These are phyloP conservation scores for Claviceps spartinae DNA, from an alignment of 2,329 filamentous ascomycete genomes.

Conservation along the genomic window DNA sequence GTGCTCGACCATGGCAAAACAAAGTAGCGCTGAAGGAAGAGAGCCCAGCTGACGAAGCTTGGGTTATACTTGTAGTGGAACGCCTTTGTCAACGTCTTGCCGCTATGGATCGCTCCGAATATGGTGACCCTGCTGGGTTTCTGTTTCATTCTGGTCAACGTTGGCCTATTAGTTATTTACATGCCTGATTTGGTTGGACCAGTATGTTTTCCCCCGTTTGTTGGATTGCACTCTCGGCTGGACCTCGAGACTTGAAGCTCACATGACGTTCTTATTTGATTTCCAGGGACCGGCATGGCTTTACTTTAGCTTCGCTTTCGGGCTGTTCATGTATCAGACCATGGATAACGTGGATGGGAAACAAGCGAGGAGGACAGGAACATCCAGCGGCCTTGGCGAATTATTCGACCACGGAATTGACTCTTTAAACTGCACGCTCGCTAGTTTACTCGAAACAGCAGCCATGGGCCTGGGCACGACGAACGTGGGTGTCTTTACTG, in stretches of 20 bases:
- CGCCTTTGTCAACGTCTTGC: constrained; percentile 79
- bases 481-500: constrained; percentile 78
- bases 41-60: constrained; percentile 1
- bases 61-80: constrained; percentile 60
- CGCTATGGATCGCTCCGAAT: constrained; percentile 93
- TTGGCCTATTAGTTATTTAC: constrained; percentile 58
- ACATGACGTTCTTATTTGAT: not conserved
- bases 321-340: constrained; percentile 97
- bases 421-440: constrained; percentile 91
- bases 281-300: constrained; percentile 71
- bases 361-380: constrained; percentile 86
- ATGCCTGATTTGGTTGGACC: constrained; percentile 87
- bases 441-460: constrained; percentile 77
- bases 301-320: constrained; percentile 90
- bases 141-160: constrained; percentile 81
- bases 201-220: constrained; percentile 34
- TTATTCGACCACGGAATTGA: constrained; percentile 98
- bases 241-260: not conserved
- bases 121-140: constrained; percentile 95
- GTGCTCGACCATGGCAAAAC: not conserved
- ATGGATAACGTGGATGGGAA: constrained; percentile 99
- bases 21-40: no score
- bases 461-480: constrained; percentile 85
- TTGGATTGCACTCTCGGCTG: not conserved
- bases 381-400: constrained; percentile 87